Evolutionary conservation across 2,329 filamentous ascomycete genomes (phyloP), one percentile per base, ranked within the genome.

Genomic region (Aureobasidium leucospermi): DNA sequence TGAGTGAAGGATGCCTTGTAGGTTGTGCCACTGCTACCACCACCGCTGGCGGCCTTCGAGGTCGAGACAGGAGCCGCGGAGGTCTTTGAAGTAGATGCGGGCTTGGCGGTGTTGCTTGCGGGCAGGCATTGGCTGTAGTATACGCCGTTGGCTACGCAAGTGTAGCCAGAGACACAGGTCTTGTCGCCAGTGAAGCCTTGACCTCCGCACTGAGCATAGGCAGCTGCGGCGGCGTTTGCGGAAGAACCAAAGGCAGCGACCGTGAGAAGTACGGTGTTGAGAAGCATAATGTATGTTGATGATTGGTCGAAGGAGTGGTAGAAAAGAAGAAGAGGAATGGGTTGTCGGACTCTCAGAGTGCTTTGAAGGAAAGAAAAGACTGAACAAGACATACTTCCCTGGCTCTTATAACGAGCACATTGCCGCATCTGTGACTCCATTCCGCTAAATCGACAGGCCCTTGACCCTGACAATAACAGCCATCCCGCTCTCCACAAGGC

Each of bases 1-100:
- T 70, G 60, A 15, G 71, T 73, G 63, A 72, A 69, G 31, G 70
- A 70, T n/a, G 71, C 66, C 15, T 58, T 62, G 63, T 65, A 66
- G 48, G 58, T 53, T 34, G 60, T 52, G 13, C 32, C 41, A 38
- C 43, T 36, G n/a, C 55, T 43, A 13, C 38, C 29, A n/a, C 34
- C 19, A 43, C 41, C 45, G 23, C 55, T 13, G 9, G 31, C 52
- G 38, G 52, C 52, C 16, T 46, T 39, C 1, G 52, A 57, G 8
- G 41, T 57, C 16, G 41, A 46, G 2, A 46, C 36, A 1, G 52
- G 41, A 6, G 49, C 41, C 8, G 19, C 41, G 1, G 52, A 57
- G 8, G 41, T 57, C 19, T 57, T 57, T 49, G 38, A 29, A 4
- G 56, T 47, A 13, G 43, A 29, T 6, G 31, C 28, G 7, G 36